A percentile compares a stretch with the other conserved stretches of the same genome.
Conservation (phyloP, 1,284 basidiomycete genomes). For the Fomitopsis schrenkii region DNA sequence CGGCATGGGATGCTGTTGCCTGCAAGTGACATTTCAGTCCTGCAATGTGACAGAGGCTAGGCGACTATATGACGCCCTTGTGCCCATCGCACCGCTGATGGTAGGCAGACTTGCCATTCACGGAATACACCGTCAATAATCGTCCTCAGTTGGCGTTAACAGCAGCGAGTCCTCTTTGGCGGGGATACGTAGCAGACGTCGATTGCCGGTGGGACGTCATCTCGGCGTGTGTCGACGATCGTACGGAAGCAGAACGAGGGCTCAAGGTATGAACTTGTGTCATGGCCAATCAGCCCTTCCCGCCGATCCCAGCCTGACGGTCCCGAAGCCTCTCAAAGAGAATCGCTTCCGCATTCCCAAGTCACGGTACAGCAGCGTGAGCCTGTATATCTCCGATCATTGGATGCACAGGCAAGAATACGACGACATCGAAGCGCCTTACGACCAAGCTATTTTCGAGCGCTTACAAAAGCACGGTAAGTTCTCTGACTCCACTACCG, state of each 20-base stretch:
- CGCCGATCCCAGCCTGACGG: neutral
- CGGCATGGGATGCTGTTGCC: constrained; percentile 98
- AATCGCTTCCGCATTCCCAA: constrained; percentile 84
- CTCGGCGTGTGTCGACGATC: constrained; percentile 94
- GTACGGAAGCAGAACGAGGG: constrained; percentile 92
- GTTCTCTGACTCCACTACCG: constrained; percentile 18
- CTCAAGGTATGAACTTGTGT: constrained; percentile 50
- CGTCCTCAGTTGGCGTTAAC: constrained; percentile 79
- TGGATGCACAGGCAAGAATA: constrained; percentile 89
- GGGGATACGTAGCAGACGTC: constrained; percentile 93
- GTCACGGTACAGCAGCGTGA: constrained; percentile 95
- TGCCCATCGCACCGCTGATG: constrained; percentile 94
- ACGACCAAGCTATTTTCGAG: constrained; percentile 72
- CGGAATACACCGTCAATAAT: neutral
- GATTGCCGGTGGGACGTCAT: constrained; percentile 99
- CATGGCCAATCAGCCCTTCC: neutral
- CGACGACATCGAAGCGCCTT: constrained; percentile 85
- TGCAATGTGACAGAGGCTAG: constrained; percentile 91
- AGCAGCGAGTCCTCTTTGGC: constrained; percentile 91
- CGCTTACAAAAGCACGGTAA: constrained; percentile 72
- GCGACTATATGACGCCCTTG: constrained; percentile 90
- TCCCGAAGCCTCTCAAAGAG: constrained; percentile 67
- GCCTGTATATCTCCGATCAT: constrained; percentile 88
- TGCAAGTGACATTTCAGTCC: constrained; percentile 97
- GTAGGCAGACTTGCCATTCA: constrained; percentile 38